phyloP scores from a whole-genome alignment of 2,329 filamentous ascomycete genomes.

The Hypoxylon sp. region DNA sequence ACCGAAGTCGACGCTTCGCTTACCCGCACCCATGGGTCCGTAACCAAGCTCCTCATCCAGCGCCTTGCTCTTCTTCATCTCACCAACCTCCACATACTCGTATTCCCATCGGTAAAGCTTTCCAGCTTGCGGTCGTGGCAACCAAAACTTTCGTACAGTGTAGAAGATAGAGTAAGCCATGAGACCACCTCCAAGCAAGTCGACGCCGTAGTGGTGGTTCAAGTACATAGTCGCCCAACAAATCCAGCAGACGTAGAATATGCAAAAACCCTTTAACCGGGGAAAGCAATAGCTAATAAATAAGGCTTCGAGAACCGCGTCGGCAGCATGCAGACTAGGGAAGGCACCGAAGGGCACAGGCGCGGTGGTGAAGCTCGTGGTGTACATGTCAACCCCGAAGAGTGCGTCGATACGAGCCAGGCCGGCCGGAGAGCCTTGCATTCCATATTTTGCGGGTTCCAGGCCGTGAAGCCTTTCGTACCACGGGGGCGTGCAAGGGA shows the following conservation, averaged over 20 bases:
- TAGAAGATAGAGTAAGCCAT: slow-evolving; percentile 83
- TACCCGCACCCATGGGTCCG: slow-evolving; percentile 5
- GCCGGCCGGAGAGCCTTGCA: slow-evolving; percentile 87
- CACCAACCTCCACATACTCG: slow-evolving; percentile 88
- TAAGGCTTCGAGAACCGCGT: slow-evolving; percentile 86
- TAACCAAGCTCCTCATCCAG: slow-evolving; percentile 39
- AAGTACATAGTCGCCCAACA: slow-evolving; percentile 99
- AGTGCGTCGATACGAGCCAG: slow-evolving; percentile 87
- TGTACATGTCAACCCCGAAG: slow-evolving; percentile 93
- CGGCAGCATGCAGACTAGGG: slow-evolving; percentile 89
- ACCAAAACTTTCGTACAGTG: slow-evolving; percentile 78
- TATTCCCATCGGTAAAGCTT: slow-evolving; percentile 95
- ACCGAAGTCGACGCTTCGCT: slow-evolving; percentile 20
- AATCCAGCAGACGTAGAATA: slow-evolving; percentile 88
- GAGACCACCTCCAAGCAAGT: slow-evolving; percentile 86
- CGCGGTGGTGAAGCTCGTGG: slow-evolving; percentile 87
- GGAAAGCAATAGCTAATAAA: slow-evolving; percentile 96
- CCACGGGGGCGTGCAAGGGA: slow-evolving; percentile 96
- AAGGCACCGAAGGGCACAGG: slow-evolving; percentile 95
- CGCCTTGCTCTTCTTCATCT: slow-evolving; percentile 59
- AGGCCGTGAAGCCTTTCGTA: slow-evolving; percentile 94
- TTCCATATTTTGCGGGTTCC: slow-evolving; percentile 90
- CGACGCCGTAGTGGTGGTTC: slow-evolving; percentile 95
- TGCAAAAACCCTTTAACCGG: slow-evolving; percentile 78
- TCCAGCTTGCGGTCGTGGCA: slow-evolving; percentile 82